phyloP scores from a whole-genome alignment of 164 flowering plant species.

The Warburgia ugandensis region DNA sequence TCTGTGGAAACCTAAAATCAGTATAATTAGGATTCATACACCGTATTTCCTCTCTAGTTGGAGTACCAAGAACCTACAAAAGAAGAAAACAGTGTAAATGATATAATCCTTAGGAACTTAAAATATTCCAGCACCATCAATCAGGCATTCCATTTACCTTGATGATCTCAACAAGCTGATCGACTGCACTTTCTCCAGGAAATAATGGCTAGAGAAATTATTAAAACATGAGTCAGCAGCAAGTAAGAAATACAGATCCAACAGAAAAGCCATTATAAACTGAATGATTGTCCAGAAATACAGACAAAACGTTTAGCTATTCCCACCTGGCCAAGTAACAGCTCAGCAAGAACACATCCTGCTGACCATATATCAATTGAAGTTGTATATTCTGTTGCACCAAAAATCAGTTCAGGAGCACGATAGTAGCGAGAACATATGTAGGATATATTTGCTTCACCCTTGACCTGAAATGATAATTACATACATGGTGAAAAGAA shows the following conservation, averaged over 20 bases:
- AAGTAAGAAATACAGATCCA: neutral
- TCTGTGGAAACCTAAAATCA: constrained; percentile 92
- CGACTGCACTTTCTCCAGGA: constrained; percentile 97
- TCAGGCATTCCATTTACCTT: constrained; percentile 43
- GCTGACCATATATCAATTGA: constrained; percentile 99
- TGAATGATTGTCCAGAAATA: too few relatives aligned
- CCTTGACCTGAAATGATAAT: constrained; percentile 54
- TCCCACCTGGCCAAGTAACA: constrained; percentile 82
- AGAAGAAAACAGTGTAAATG: constrained; percentile 12
- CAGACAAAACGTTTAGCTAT: too few relatives aligned
- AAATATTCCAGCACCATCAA: neutral
- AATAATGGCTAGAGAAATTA: constrained; percentile 57
- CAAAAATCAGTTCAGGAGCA: constrained; percentile 95
- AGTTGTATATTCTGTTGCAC: constrained; percentile 92
- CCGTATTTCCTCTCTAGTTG: constrained; percentile 93
- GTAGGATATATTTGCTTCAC: constrained; percentile 91
- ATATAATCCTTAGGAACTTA: neutral
- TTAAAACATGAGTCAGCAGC: constrained; percentile 8
- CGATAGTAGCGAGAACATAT: constrained; percentile 94
- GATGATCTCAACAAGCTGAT: constrained; percentile 92
- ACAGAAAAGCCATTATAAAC: neutral
- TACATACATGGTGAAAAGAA: neutral
- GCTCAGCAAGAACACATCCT: constrained; percentile 95
- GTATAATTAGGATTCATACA: constrained; percentile 94
- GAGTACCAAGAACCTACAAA: constrained; percentile 89